A percentile compares a stretch with the other conserved stretches of the same genome.
Evolutionary conservation across 2,329 filamentous ascomycete genomes (phyloP).

Genomic region (Periconia macrospinosa): DNA sequence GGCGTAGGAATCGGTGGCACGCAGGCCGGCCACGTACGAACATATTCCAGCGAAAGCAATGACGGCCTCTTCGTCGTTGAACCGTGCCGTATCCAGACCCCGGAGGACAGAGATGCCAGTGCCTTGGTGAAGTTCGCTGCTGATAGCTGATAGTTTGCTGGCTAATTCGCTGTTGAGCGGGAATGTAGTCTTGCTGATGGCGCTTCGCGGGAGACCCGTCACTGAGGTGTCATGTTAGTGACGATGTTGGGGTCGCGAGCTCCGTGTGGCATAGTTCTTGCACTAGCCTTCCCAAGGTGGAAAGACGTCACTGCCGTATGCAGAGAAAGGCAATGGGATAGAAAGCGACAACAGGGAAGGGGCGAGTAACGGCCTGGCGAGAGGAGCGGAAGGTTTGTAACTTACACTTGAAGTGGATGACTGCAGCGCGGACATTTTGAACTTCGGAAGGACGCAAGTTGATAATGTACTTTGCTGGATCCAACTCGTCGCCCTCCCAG

Average conservation of each 20-base stretch:
- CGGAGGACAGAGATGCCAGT: constrained; percentile 34
- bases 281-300: background rate
- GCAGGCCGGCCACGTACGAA: constrained; percentile 31
- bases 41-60: constrained; percentile 39
- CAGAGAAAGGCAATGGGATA: background rate
- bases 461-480: constrained; percentile 28
- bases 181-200: constrained; percentile 29
- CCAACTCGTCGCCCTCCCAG: constrained; percentile 34
- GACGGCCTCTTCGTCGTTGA: constrained; percentile 42
- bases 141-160: constrained; percentile 25
- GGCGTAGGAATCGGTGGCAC: constrained; percentile 42
- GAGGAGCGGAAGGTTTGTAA: background rate
- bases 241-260: background rate
- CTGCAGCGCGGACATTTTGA: constrained; percentile 32
- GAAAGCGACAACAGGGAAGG: background rate
- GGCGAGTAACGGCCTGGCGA: background rate
- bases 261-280: background rate
- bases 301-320: background rate
- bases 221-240: constrained; percentile 16
- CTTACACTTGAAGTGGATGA: constrained; percentile 37
- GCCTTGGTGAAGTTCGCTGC: constrained; percentile 33
- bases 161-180: constrained; percentile 25
- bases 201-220: constrained; percentile 16
- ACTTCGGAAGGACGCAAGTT: constrained; percentile 29
- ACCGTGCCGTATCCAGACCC: constrained; percentile 32